Percentiles rank a stretch among this genome's conserved stretches.
phyloP scores from a whole-genome alignment of 2,329 filamentous ascomycete genomes.

The Aulographum hederae region DNA sequence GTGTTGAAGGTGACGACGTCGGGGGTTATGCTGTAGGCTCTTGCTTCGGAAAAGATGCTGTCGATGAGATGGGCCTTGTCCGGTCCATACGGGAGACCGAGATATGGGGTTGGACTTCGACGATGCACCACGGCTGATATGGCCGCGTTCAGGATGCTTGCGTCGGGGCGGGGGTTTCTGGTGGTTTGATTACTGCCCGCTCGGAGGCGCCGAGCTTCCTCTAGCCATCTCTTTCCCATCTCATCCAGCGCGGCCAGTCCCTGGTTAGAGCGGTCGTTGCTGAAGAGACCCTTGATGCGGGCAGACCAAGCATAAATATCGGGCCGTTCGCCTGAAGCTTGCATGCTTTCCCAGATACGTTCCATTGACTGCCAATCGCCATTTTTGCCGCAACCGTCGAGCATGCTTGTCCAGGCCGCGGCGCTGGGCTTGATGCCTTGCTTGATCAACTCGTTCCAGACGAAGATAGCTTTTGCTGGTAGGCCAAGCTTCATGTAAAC shows the following conservation, averaged over 20 bases:
- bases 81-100: too few species aligned
- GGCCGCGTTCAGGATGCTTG: constrained; percentile 50
- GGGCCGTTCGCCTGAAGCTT: constrained; percentile 36
- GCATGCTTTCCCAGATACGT: constrained; percentile 48
- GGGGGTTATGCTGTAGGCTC: constrained; percentile 24
- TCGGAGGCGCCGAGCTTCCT: neutral
- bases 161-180: constrained; percentile 33
- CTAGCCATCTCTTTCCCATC: constrained; percentile 30
- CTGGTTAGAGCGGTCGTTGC: constrained; percentile 27
- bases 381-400: constrained; percentile 47
- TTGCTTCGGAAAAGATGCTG: constrained; percentile 28
- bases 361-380: constrained; percentile 42
- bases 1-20: constrained; percentile 43
- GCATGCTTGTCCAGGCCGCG: constrained; percentile 54
- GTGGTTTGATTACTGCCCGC: neutral
- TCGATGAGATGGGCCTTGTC: too few species aligned
- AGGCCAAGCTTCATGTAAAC: neutral
- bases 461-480: constrained; percentile 23
- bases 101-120: too few species aligned
- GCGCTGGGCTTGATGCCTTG: constrained; percentile 39
- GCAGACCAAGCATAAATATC: constrained; percentile 53
- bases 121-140: constrained; percentile 48
- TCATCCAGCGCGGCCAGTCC: constrained; percentile 48
- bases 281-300: constrained; percentile 47
- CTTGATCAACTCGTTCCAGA: constrained; percentile 38